Evolutionary conservation across 441 rosid species (phyloP).

Genomic region (Codiaeum variegatum): DNA sequence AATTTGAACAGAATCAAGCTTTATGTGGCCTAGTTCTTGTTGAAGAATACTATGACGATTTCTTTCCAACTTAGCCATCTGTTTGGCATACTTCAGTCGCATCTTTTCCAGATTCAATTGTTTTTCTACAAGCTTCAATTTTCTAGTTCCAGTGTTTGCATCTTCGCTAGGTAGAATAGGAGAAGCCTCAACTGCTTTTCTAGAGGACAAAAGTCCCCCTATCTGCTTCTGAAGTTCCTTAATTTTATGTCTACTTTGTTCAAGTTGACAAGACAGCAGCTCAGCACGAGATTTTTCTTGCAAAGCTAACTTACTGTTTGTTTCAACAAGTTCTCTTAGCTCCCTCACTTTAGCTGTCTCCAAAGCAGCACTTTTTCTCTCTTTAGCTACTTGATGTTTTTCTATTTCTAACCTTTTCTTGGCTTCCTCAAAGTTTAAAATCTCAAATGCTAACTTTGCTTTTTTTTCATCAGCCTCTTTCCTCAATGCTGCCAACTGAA

Average conservation of each 20-base stretch:
- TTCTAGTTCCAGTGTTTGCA: slow-evolving; percentile 29
- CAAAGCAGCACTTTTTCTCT: slow-evolving; percentile 50
- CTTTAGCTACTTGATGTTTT: slow-evolving; percentile 30
- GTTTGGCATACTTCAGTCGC: slow-evolving; percentile 49
- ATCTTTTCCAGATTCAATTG: slow-evolving; percentile 63
- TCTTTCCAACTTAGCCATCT: slow-evolving; percentile 58
- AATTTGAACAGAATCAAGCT: slow-evolving; percentile 52
- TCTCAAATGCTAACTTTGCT: slow-evolving; percentile 44
- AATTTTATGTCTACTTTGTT: slow-evolving; percentile 37
- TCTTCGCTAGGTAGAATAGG: slow-evolving; percentile 30
- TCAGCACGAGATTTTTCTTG: slow-evolving; percentile 46
- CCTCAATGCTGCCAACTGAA: slow-evolving; percentile 46
- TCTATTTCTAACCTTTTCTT: slow-evolving; percentile 20
- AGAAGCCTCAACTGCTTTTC: slow-evolving; percentile 24
- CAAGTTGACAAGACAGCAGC: slow-evolving; percentile 42
- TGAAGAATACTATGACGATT: slow-evolving; percentile 37
- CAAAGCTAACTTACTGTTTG: slow-evolving; percentile 32
- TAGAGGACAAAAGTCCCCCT: slow-evolving; percentile 32
- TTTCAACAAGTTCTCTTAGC: slow-evolving; percentile 47
- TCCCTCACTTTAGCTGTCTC: slow-evolving; percentile 55
- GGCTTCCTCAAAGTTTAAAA: slow-evolving; percentile 45
- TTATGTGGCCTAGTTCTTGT: slow-evolving; percentile 55
- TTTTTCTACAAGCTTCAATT: slow-evolving; percentile 54
- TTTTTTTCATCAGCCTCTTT: slow-evolving; percentile 47
- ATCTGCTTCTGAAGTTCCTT: slow-evolving; percentile 48